Evolutionary conservation across 139 green algal genomes (phyloP), one percentile per base, ranked within the genome.

Genomic region (Asterochloris sp.): DNA sequence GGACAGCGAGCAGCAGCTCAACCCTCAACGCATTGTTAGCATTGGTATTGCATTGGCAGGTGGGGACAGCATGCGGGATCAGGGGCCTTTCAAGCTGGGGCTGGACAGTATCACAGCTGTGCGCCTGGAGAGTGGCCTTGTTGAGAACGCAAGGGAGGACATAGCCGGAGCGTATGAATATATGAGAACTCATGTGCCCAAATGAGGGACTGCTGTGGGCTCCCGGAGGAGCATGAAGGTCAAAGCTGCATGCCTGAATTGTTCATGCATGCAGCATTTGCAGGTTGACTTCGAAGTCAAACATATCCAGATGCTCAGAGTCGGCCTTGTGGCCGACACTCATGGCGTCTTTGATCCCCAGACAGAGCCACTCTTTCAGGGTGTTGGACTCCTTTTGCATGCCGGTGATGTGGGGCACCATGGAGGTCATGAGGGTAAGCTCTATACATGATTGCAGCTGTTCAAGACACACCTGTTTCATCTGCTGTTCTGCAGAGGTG

Each of bases 11-110:
- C 78, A 84, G 0, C 83, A 91, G 62, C 85, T 93, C 67, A 88
- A 90, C 62, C 67, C 81, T n/a, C 74, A 81, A n/a, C 81, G 88
- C 26, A 83, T 93, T 26, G 82, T 87, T 9, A 78, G 73, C 64
- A 16, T 93, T 10, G 88, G 89, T 62, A 89, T 93, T 78, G 84
- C 84, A 0, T 64, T 91, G 15, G 85, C 86, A 24, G 88, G 89
- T 0, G 74, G 82, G 0, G 85, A 89, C 28, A 69, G 85, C 8
- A 19, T 85, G 26, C 82, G 92, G 74, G 47, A 76, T 16, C 73
- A 85, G 14, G 87, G 87, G 29, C 27, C 63, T 27, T 92, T 87
- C 78, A 24, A 47, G 19, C 76, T 92, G 26, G 89, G 84, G 6
- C 63, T 92, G 21, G 85, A 92, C 1, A 88, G 78, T 68, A 91